Base-by-base conservation (phyloP, 148 eudicot genomes). In the Persicaria maculosa region DNA sequence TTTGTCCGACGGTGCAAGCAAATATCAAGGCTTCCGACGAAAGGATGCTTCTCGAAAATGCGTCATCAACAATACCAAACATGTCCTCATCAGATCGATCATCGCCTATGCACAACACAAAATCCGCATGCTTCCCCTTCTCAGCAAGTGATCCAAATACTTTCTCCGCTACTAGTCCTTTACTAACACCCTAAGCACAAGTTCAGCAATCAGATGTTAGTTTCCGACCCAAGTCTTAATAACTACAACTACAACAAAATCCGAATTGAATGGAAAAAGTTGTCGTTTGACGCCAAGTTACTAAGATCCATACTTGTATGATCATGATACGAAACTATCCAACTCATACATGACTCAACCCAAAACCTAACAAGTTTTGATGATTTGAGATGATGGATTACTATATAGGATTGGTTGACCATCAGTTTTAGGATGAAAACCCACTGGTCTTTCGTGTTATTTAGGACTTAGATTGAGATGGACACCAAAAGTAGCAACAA, bases 91-190 rank as follows among this genome's bases (percentile, higher is more conserved):
- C 77, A 22, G 77, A 75, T n/a, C 77, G 57, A 9, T 75, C 77
- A 44, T 75, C 77, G 7, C 77, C 77, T 9, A 75, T 75, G 68
- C 77, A 75, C 7, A 82, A 31, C 78, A 82, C 85, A 11, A 82
- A 82, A 79, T 82, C 85, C 19, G 85, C 80, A 19, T 50, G 71
- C 78, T 77, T 79, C 67, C 79, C 79, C n/a, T 72, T 80, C 77
- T 74, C 80, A 3, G 71, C 76, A 58, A 80, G 72, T 10, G 78
- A 53, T 15, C 61, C 76, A 52, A 83, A 83, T 6, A 83, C 83
- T 74, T 80, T 80, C 76, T 77, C 80, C 4, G 83, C 80, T 12
- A 80, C 85, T 72, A 83, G 50, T 44, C 85, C 85, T 72, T 83
- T 83, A n/a, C 78, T 79, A 4, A 77, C 78, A 31, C 83, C 83